phyloP scores from a whole-genome alignment of 768 basidiomycete species.

The Paxillus ammoniavirescens region DNA sequence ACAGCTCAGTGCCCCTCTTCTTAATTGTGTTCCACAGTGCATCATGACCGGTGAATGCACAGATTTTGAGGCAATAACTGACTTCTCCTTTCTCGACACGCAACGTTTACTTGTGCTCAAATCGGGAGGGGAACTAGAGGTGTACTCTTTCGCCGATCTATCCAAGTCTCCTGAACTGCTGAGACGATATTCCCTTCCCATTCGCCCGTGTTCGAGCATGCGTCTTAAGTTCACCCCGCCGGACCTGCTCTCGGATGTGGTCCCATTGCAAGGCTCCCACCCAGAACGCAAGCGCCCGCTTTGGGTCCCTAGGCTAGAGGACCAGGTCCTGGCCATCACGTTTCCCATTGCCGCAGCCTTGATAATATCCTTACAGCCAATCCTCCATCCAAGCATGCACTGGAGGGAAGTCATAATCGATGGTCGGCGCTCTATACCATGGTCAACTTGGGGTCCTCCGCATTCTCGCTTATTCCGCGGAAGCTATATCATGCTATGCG shows the following conservation, averaged over 20 bases:
- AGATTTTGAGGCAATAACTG: neutral
- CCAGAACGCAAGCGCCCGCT: neutral
- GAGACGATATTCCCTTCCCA: neutral
- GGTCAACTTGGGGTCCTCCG: neutral
- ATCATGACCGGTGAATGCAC: neutral
- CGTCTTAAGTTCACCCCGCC: neutral
- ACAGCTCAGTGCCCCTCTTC: too few relatives aligned
- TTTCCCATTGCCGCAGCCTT: neutral
- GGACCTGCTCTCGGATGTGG: neutral
- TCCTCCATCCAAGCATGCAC: neutral
- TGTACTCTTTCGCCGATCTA: neutral
- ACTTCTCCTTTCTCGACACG: slow-evolving; percentile 5
- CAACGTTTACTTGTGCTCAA: neutral
- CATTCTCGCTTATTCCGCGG: neutral
- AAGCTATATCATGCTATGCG: neutral
- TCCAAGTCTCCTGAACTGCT: neutral
- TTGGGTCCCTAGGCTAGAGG: neutral
- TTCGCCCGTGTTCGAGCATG: neutral
- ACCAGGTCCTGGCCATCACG: neutral
- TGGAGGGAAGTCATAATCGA: neutral
- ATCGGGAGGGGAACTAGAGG: neutral
- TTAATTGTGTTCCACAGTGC: neutral
- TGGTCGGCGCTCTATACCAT: neutral
- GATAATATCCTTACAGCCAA: neutral
- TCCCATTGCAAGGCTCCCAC: neutral